phyloP scores from a whole-genome alignment of 768 basidiomycete genomes.

The Thelephora ganbajun region DNA sequence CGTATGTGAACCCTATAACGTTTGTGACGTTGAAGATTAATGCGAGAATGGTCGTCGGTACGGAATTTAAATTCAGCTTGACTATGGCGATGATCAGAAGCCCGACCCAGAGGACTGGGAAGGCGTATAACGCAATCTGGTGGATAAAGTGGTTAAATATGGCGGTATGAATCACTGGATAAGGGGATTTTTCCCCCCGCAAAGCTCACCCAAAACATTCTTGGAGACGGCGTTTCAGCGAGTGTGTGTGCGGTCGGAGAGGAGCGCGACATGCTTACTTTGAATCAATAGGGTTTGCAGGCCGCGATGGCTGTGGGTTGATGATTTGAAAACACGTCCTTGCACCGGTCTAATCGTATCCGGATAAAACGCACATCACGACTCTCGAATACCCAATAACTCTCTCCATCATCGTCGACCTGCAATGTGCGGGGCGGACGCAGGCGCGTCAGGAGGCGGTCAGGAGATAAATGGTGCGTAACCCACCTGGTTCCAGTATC shows the following conservation, averaged over 20 bases:
- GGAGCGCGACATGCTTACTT: slow-evolving; percentile 35
- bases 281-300: slow-evolving; percentile 79
- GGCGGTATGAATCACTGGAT: not conserved
- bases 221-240: slow-evolving; percentile 17
- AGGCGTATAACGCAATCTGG: slow-evolving; percentile 79
- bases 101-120: slow-evolving; percentile 78
- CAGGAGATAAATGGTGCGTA: not conserved
- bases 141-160: slow-evolving; percentile 3
- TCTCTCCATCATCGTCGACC: slow-evolving; percentile 94
- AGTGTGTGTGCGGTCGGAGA: not conserved
- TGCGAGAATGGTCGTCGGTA: slow-evolving; percentile 89
- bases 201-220: slow-evolving; percentile 93
- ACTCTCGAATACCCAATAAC: slow-evolving; percentile 96
- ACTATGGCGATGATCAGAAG: slow-evolving; percentile 82
- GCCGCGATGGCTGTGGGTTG: slow-evolving; percentile 58
- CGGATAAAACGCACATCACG: slow-evolving; percentile 57
- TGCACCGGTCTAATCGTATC: not conserved
- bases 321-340: not conserved
- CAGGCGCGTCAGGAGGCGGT: slow-evolving; percentile 8
- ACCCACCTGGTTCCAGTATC: slow-evolving; percentile 91
- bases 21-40: slow-evolving; percentile 95
- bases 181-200: no score
- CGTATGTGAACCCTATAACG: slow-evolving; percentile 92
- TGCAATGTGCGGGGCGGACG: slow-evolving; percentile 17
- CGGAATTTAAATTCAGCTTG: slow-evolving; percentile 59